Base-by-base conservation (phyloP, 441 rosid species). In the Metrosideros polymorpha region DNA sequence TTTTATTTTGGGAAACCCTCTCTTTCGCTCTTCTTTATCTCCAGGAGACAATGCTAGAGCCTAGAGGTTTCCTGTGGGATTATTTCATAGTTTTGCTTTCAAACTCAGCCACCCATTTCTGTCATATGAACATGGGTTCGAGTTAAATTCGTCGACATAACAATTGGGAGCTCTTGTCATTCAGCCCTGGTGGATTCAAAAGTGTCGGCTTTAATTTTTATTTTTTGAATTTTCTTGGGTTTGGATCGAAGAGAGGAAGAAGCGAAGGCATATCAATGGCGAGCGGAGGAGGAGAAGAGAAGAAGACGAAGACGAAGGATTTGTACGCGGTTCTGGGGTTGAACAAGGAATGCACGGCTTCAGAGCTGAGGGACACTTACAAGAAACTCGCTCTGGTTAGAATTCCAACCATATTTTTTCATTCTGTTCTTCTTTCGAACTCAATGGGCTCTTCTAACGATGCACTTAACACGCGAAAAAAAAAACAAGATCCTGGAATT, bases 361-460 rank as follows among this genome's bases (percentile, higher is more conserved):
- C 93, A 19, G 98, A 97, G 86, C 97, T 97, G 85, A 93, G 94
- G 89, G 83, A 89, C 91, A 98, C 99, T 86, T 97, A 96, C 89
- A 96, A 94, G 94, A 96, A 94, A 89, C 98, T 97, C 84, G 99
- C 98, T 27, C 88, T 96, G 89, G 99, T 97, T 82, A 93, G 95
- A 88, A 82, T n/a, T 17, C 22, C 39, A 35, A 27, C 18, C 35
- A 14, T 12, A 50, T 45, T 43, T 50, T 51, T 56, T 25, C 61
- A 3, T 17, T 29, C 47, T 53, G 42, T 30, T 61, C 30, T 71
- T 39, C 27, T 4, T 27, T 54, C 61, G 55, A 42, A 42, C 50
- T 82, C 55, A 9, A 42, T 55, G 82, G 84, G 45, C 13, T 71
- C 47, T 71, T 6, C n/a, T 71, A 10, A 71, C 9, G 47, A 22